Evolutionary conservation across 1,284 basidiomycete species (phyloP).

Genomic region (Volvariella surrecta): DNA sequence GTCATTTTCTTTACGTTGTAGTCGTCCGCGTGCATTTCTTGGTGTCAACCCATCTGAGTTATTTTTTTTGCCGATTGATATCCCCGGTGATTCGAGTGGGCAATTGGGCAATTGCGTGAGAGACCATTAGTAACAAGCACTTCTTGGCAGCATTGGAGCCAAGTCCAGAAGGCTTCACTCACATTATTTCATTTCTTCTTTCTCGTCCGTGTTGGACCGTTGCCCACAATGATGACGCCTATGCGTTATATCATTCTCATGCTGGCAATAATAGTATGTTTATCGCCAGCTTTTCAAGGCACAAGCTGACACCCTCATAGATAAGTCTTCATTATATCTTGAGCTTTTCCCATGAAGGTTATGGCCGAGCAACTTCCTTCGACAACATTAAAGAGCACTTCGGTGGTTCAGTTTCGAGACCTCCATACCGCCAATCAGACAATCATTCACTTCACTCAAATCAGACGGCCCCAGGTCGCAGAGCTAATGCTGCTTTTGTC

Average conservation of each 20-base stretch:
- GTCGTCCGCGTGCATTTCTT: neutral
- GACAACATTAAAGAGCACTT: conserved; percentile 42
- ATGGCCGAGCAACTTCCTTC: conserved; percentile 57
- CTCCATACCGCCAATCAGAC: conserved; percentile 48
- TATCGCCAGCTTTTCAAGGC: conserved; percentile 7
- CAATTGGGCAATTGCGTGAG: no score
- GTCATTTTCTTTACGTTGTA: neutral
- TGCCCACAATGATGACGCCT: conserved; percentile 63
- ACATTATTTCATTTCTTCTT: conserved; percentile 9
- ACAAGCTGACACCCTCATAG: conserved; percentile 22
- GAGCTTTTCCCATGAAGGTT: conserved; percentile 62
- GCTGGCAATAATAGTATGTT: conserved; percentile 53
- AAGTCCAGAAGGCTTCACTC: neutral
- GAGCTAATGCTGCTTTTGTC: conserved; percentile 82
- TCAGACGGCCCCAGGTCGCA: conserved; percentile 32
- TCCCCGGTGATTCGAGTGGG: no score
- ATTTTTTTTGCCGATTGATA: no score
- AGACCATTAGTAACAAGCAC: no score
- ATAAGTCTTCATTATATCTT: conserved; percentile 67
- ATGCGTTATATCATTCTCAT: conserved; percentile 67
- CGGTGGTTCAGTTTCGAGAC: conserved; percentile 18
- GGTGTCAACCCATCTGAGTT: no score
- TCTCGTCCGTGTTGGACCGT: conserved; percentile 19
- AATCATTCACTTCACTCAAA: conserved; percentile 45
- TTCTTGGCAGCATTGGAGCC: no score